Evolutionary conservation across 768 basidiomycete species (phyloP), one percentile per base, ranked within the genome.

Genomic region (Podaxis sp.): DNA sequence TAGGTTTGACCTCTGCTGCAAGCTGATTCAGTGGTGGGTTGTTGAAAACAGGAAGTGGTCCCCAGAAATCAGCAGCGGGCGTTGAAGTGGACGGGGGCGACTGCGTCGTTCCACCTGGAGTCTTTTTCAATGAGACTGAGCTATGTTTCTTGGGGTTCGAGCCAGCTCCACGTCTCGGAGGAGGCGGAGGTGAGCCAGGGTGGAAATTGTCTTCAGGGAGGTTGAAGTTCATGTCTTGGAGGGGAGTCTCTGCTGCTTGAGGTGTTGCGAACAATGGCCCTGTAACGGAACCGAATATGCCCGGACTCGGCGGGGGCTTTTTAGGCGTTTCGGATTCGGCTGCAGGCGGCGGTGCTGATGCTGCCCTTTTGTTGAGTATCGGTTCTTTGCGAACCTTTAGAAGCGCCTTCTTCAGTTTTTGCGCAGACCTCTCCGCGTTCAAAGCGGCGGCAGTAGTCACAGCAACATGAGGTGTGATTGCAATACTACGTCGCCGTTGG

Each of bases 371-470:
- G 69, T 91, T 93, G 44, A 93, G 73, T 38, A 90, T 73, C 0
- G 93, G 92, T 64, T 86, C 80, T 60, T 80, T 80, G 37, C 91
- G 83, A 1, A 80, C 80, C 5, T 77, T 70, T 24, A 93, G 73
- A 8, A 95, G 77, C 0, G 87, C 87, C 4, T 78, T 79, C 74
- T 93, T 94, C 60, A 95, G 78, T 63, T 79, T 82, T 55, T 84
- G 82, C 1, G 89, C 89, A 5, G 89, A 84, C 33, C 89, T 80
- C 73, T 95, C 93, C 0, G 91, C 88, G 63, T 91, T 90, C 52
- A 95, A 77, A 24, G 93, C 91, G 1, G 90, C 90, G 0, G 91
- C 90, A 0, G 92, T 91, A 4, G 87, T 87, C 7, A 81, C 78
- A 0, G 91, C 91, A 41, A 91, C 84, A 66, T 87, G 80, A 0